Conservation (phyloP, 1,284 basidiomycete genomes). For the Sutorius eximius region DNA sequence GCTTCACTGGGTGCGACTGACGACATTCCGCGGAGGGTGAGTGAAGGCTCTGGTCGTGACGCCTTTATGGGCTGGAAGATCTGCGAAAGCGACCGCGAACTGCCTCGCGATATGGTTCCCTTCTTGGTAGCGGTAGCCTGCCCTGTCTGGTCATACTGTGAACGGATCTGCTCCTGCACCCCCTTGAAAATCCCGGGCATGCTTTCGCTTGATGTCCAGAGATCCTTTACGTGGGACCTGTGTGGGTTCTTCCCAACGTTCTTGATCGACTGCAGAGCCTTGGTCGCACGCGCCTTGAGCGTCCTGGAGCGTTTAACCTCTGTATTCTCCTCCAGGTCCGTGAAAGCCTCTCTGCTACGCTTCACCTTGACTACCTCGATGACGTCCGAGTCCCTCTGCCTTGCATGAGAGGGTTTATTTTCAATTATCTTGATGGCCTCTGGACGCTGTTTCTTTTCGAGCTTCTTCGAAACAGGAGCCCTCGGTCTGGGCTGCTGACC, state of each 20-base stretch:
- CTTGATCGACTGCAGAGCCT: slow-evolving; percentile 62
- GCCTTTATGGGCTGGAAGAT: slow-evolving; percentile 24
- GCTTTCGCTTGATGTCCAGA: slow-evolving; percentile 36
- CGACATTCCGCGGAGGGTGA: slow-evolving; percentile 2
- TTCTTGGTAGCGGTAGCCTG: slow-evolving; percentile 4
- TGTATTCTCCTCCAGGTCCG: slow-evolving; percentile 29
- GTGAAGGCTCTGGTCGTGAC: slow-evolving; percentile 11
- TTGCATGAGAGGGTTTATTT: slow-evolving; percentile 19
- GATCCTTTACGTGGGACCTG: slow-evolving; percentile 41
- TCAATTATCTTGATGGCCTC: slow-evolving; percentile 29
- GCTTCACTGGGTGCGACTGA: slow-evolving; percentile 5
- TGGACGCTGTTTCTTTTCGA: slow-evolving; percentile 35
- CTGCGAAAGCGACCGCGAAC: slow-evolving; percentile 28
- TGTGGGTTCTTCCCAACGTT: slow-evolving; percentile 45
- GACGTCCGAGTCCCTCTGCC: slow-evolving; percentile 47
- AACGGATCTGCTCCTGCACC: slow-evolving; percentile 20
- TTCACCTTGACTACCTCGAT: slow-evolving; percentile 68
- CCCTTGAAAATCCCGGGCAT: slow-evolving; percentile 32
- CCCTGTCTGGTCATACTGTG: slow-evolving; percentile 14
- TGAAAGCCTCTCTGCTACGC: slow-evolving; percentile 39
- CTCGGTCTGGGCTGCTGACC: slow-evolving; percentile 19
- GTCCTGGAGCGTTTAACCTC: slow-evolving; percentile 49
- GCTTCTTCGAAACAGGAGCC: slow-evolving; percentile 32
- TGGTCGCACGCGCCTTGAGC: slow-evolving; percentile 57
- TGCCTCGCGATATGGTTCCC: slow-evolving; percentile 20